Evolutionary conservation across 2,329 filamentous ascomycete species (phyloP).

Genomic region (Colletotrichum sp.): DNA sequence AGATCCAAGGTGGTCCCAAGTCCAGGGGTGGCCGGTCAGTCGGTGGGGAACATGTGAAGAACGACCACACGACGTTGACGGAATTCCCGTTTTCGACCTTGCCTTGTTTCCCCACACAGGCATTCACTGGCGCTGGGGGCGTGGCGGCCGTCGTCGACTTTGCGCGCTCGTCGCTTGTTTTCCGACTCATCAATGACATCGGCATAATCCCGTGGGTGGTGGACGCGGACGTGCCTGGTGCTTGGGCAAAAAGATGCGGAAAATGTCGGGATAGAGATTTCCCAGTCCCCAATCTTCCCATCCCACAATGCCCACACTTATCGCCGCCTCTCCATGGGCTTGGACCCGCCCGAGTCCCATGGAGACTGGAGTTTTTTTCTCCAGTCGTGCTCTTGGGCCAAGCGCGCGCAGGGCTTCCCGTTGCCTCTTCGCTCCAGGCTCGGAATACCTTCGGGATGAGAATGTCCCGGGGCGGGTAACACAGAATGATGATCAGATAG

Average conservation of each 20-base stretch:
- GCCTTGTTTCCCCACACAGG: background rate
- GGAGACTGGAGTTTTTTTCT: background rate
- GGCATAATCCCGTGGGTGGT: slow-evolving; percentile 1
- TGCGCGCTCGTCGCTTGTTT: background rate
- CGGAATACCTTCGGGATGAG: slow-evolving; percentile 19
- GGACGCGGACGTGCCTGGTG: background rate
- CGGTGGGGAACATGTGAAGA: slow-evolving; percentile 18
- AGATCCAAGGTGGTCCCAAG: background rate
- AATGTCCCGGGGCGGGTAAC: background rate
- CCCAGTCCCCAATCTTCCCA: background rate
- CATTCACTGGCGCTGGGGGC: background rate
- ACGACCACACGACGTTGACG: slow-evolving; percentile 2
- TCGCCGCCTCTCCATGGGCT: background rate
- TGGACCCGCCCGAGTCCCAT: background rate
- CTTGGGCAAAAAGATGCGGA: background rate
- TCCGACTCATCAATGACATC: background rate
- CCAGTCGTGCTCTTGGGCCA: background rate
- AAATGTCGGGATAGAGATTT: slow-evolving; percentile 14
- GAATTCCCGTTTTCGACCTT: background rate
- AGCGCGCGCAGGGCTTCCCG: background rate
- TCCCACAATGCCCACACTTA: background rate
- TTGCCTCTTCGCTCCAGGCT: background rate
- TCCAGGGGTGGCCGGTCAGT: background rate
- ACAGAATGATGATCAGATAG: slow-evolving; percentile 1
- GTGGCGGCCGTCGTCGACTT: background rate